Evolutionary conservation across 2,329 filamentous ascomycete species (phyloP), one percentile per base, ranked within the genome.

Genomic region (Seiridium unicorne): DNA sequence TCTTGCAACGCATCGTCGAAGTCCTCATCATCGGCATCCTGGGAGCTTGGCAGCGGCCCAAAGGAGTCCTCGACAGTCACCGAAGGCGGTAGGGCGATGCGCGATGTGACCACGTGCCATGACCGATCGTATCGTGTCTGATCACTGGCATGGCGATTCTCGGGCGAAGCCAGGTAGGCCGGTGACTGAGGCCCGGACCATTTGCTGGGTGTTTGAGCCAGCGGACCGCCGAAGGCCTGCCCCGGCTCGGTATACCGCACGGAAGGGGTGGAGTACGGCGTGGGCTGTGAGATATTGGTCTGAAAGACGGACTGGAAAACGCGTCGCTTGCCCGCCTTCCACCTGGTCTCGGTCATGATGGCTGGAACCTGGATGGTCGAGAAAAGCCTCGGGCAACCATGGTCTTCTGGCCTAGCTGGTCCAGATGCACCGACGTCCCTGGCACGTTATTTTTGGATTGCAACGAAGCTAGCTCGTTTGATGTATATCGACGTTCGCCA

Each of bases 91-190:
- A 89, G 76, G 51, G 80, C 78, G 51, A 89, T 82, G 40, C 77
- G 77, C 36, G 82, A 78, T 13, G 85, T 88, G 62, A 88, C 85
- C 35, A 78, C 74, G 68, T 86, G 83, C 87, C 87, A 89, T 60
- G 86, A 84, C 62, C 82, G 76, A 68, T 88, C 84, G 79, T 82
- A 87, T 63, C 78, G 79, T 58, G 80, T 77, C 72, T 88, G 86
- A 64, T 86, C 80, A 61, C 76, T 73, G 55, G 74, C 70, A 60
- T 74, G 66, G 51, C 62, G 44, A 55, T 70, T 66, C 51, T 67
- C 67, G 48, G 65, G 64, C 32, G 70, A 62, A 40, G 44, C 60
- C 61, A 60, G 60, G 60, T 57, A 57, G n/a, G n/a, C 51, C 60
- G 54, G 57, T 48, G 55, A 57, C 57, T 67, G 66, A 57, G 61